Conservation (phyloP, 352 stramenopile species). For the Halophytophthora batemanensis region DNA sequence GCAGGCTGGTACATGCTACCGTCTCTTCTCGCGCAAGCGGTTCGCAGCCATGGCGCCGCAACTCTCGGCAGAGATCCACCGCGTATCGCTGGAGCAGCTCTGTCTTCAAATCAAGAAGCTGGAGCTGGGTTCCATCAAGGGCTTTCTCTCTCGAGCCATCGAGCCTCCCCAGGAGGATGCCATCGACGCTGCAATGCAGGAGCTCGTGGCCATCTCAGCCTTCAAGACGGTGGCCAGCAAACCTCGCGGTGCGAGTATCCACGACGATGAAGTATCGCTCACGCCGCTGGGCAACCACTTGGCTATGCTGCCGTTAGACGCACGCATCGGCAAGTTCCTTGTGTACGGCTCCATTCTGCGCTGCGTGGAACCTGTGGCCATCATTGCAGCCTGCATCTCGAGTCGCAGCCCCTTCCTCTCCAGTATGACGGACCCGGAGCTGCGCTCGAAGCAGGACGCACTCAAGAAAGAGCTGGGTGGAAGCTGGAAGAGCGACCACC, state of each 20-base stretch:
- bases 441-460: constrained; percentile 49
- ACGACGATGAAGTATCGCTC: constrained; percentile 65
- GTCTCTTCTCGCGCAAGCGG: constrained; percentile 64
- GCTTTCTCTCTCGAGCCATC: constrained; percentile 81
- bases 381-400: constrained; percentile 79
- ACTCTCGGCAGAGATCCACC: constrained; percentile 86
- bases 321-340: constrained; percentile 85
- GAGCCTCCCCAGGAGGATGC: constrained; percentile 90
- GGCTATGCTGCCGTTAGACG: constrained; percentile 80
- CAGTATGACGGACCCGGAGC: constrained; percentile 62
- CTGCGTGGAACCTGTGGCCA: constrained; percentile 78
- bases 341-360: constrained; percentile 86
- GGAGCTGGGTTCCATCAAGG: constrained; percentile 65
- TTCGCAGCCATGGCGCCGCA: constrained; percentile 67
- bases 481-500: constrained; percentile 73
- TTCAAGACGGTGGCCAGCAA: constrained; percentile 44
- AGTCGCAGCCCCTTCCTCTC: constrained; percentile 78
- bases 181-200: constrained; percentile 90
- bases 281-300: constrained; percentile 92
- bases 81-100: constrained; percentile 81
- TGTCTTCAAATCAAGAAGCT: constrained; percentile 88
- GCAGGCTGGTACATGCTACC: constrained; percentile 72
- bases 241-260: constrained; percentile 6
- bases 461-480: constrained; percentile 66
- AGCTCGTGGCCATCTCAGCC: constrained; percentile 88